Base-by-base conservation (phyloP, 345 rosid genomes). In the Salix arbutifolia region DNA sequence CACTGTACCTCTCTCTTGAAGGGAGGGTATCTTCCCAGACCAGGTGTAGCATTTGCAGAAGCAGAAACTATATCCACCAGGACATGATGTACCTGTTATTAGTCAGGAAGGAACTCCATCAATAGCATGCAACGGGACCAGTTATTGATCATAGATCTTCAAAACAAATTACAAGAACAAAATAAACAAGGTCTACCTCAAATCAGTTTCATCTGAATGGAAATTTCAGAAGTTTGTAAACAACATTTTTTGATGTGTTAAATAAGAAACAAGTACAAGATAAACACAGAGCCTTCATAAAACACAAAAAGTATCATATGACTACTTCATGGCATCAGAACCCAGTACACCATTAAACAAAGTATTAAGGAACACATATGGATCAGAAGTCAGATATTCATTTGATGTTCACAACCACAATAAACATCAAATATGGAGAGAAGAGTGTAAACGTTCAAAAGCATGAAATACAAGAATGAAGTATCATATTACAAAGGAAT, bases 21-120 rank as follows among this genome's bases (percentile, higher is more conserved):
- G 71, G 97, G 92, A 80, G 98, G 96, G 84, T 96, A 96, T 85
- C 97, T 91, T 78, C 98, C 99, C 37, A 94, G 97, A 78, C 98
- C 99, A 76, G 97, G 97, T 26, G 98, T 96, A 74, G 97, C 90
- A 89, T 87, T 94, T 77, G 97, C 98, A 52, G 97, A 79, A 33
- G 98, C 84, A 84, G 95, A 86, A 73, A 92, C 97, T 76, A 96
- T 90, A 81, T 94, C 97, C 87, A 92, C 84, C 78, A 94, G 89
- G 17, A 96, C 98, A 76, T 87, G 93, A 85, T 96, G 97, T 68
- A 96, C 99, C 99, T 96, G 81, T 67, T 53, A 19, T 53, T 19
- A 7, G 61, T 53, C 25, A 53, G 61, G 61, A 53, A 21, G 60
- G 60, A 53, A 53, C 61, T 53, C 61, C 61, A 67, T 67, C 16